phyloP scores from a whole-genome alignment of 495 filamentous ascomycete species.

The Elasticomyces elasticus region DNA sequence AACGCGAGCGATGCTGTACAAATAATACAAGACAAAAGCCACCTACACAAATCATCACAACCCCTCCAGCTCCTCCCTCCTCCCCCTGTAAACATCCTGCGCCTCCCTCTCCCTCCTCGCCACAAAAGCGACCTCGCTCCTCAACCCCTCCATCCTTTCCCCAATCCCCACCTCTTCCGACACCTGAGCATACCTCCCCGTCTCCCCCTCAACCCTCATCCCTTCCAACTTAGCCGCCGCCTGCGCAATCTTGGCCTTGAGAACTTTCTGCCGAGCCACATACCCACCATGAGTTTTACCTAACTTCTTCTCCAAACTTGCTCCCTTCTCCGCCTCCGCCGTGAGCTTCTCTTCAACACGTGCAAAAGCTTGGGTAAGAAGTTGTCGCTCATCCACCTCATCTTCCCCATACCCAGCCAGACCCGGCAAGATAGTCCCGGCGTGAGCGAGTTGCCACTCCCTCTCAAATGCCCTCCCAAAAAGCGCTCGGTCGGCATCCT shows the following conservation, averaged over 20 bases:
- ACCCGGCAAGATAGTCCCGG: slow-evolving; percentile 53
- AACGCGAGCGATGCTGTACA: neutral
- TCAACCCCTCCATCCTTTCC: slow-evolving; percentile 61
- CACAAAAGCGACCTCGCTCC: slow-evolving; percentile 74
- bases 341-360: slow-evolving; percentile 60
- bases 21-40: neutral
- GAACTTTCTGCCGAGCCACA: slow-evolving; percentile 68
- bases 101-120: slow-evolving; percentile 77
- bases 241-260: slow-evolving; percentile 72
- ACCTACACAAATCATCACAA: slow-evolving; percentile 31
- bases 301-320: slow-evolving; percentile 92
- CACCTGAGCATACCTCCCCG: slow-evolving; percentile 65
- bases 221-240: slow-evolving; percentile 67
- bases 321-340: slow-evolving; percentile 62
- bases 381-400: slow-evolving; percentile 53
- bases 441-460: slow-evolving; percentile 57
- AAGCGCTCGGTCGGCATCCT: slow-evolving; percentile 20
- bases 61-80: slow-evolving; percentile 67
- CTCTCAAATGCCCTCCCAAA: slow-evolving; percentile 47
- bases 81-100: slow-evolving; percentile 70
- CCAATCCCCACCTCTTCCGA: slow-evolving; percentile 67
- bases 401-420: slow-evolving; percentile 66
- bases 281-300: slow-evolving; percentile 80
- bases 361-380: slow-evolving; percentile 56
- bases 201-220: slow-evolving; percentile 58